Conservation (phyloP, 2,329 filamentous ascomycete genomes). For the Tricladium varicosporioides region DNA sequence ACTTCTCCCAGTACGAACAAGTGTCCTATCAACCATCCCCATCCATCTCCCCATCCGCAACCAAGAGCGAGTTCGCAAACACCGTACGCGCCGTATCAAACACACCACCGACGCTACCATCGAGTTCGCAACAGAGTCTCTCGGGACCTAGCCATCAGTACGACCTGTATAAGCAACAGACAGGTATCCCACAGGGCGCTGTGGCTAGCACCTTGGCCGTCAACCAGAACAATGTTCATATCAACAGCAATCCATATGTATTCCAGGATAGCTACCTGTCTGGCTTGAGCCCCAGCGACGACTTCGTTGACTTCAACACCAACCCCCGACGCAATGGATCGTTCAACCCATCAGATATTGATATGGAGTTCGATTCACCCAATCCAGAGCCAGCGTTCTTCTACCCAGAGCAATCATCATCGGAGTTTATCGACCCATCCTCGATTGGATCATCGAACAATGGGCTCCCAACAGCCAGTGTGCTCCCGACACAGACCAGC, state of each 20-base stretch:
- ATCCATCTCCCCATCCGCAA: constrained; percentile 54
- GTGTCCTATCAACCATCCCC: constrained; percentile 57
- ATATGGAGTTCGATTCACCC: constrained; percentile 65
- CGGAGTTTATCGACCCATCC: constrained; percentile 70
- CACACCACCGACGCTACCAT: constrained; percentile 52
- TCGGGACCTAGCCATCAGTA: constrained; percentile 91
- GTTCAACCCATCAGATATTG: constrained; percentile 61
- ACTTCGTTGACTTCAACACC: constrained; percentile 71
- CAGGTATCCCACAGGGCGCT: constrained; percentile 83
- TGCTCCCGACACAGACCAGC: constrained; percentile 47
- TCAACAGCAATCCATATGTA: constrained; percentile 42
- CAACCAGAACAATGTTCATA: constrained; percentile 58
- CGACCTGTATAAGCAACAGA: constrained; percentile 93
- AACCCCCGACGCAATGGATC: constrained; percentile 56
- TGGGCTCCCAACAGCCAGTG: constrained; percentile 43
- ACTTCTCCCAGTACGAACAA: constrained; percentile 62
- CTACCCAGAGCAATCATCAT: constrained; percentile 46
- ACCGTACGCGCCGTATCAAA: constrained; percentile 46
- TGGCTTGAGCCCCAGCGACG: constrained; percentile 58
- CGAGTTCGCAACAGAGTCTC: constrained; percentile 56
- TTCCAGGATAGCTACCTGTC: constrained; percentile 45
- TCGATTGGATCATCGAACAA: constrained; percentile 65
- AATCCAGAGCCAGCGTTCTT: constrained; percentile 61
- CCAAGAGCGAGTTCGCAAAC: constrained; percentile 49
- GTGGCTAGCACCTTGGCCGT: constrained; percentile 77